Percentiles rank a stretch among this genome's conserved stretches.
phyloP scores from a whole-genome alignment of 305 asterid species.

The Withania somnifera region DNA sequence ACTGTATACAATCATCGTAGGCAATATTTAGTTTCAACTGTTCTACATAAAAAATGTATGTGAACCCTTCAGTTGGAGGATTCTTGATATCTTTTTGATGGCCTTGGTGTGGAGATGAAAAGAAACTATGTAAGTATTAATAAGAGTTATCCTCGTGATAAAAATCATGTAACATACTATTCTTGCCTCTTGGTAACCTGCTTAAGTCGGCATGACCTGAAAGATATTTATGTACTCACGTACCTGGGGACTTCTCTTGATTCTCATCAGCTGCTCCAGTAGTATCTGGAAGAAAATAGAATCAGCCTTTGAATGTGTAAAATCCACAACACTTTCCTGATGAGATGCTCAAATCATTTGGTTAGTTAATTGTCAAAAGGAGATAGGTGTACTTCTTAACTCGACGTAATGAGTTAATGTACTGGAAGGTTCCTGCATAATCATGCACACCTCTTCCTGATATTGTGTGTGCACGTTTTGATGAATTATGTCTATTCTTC shows the following conservation, averaged over 20 bases:
- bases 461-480: not conserved
- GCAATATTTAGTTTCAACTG: not conserved
- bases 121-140: not conserved
- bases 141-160: not conserved
- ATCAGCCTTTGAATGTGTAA: not conserved
- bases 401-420: not conserved
- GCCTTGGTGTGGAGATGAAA: not conserved
- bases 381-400: not conserved
- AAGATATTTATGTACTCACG: not conserved
- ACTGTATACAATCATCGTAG: not conserved
- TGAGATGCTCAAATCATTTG: not conserved
- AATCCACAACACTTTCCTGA: not conserved
- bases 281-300: not conserved
- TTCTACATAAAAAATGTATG: not conserved
- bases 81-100: not conserved
- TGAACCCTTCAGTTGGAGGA: not conserved
- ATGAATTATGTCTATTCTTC: not conserved
- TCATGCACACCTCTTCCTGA: not conserved
- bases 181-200: too few relatives aligned
- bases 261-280: not conserved
- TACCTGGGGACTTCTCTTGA: not conserved
- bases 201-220: not conserved
- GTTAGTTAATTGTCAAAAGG: not conserved
- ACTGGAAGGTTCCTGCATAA: not conserved
- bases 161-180: not conserved